Evolutionary conservation across 306 rosid species (phyloP), one percentile per base, ranked within the genome.

Genomic region (Prunus armeniaca): DNA sequence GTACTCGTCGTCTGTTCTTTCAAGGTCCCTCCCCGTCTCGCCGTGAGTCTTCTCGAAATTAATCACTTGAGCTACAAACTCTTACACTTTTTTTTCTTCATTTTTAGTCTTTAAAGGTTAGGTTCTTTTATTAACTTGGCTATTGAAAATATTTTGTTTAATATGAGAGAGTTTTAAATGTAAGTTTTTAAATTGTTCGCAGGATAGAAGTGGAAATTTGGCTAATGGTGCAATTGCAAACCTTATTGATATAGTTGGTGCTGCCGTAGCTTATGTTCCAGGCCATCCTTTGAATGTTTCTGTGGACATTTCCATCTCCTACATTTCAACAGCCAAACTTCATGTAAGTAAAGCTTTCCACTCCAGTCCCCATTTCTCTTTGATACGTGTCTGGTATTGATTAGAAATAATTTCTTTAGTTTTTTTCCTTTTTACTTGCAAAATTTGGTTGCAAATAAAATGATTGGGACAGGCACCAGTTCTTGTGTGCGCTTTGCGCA

Each of bases 241-340:
- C 77, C 83, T 94, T 55, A 91, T 94, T 22, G 97, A 94, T 80
- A 93, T 86, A 73, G 86, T 86, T 10, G 95, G 97, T 22, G 85
- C 85, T 66, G 83, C 90, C n/a, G 47, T 89, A 43, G 56, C 78
- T 67, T 80, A 81, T 66, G 80, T 52, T 38, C 93, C 87, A 74
- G 86, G 91, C 61, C 88, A 77, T 9, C 91, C 96, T 3, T 74
- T 84, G 87, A 85, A 82, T 83, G 92, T 94, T 80, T 92, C 97
- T 3, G 91, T 92, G 60, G 97, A 92, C 74, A 92, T 94, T 89
- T 90, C 97, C 46, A 88, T 94, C 82, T 85, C 93, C 12, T 87
- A 67, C 77, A 76, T 92, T 25, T 82, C 96, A 24, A 38, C 81
- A 50, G 96, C 95, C 38, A 69, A 77, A 64, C 78, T 78, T 32